Base-by-base conservation (phyloP, 176 grass and related monocot genomes). In the Puya raimondii region DNA sequence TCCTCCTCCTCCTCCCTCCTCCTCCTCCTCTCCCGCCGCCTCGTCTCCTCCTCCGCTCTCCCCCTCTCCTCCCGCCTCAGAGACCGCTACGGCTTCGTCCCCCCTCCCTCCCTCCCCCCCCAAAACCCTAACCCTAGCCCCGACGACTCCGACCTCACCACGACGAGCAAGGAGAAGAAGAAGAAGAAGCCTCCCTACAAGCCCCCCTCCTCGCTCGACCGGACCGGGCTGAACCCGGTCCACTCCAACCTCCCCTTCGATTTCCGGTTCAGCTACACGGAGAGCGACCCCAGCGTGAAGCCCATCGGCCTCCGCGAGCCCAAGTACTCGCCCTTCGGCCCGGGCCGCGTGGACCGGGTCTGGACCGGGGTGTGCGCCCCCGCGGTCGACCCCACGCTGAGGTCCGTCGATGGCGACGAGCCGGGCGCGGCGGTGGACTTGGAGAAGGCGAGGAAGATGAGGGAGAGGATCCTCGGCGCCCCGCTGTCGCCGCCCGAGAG, bases 211-310 rank as follows among this genome's bases (percentile, higher is more conserved):
- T 78, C 84, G 12, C 78, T 87, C 7, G 81, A 90, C 66, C 66
- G 47, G 11, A 65, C 71, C n/a, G 72, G 68, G 21, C 86, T 75
- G 13, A 69, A 82, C 51, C 63, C 84, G 11, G 51, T 81, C 23
- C 81, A 42, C 68, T 96, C 88, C 22, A 76, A 89, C 68, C 79
- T 92, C 65, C 86, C 88, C 42, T 96, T 96, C 71, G 86, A 92
- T 53, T 96, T 96, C 83, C 88, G 93, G 15, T 96, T 89, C 88
- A 89, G 88, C 79, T 96, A 96, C 74, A 92, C 92, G 2, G 92
- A 96, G 77, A 82, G 78, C 79, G 29, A 79, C 13, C 81, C 81
- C 21, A 70, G 66, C 21, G 82, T 81, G 70, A 85, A 75, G 56
- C 84, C 93, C 21, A 90, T 96, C 49, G 93, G 93, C 11, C 79